Evolutionary conservation across 768 basidiomycete genomes (phyloP).

Genomic region (Termitomyces sp.): DNA sequence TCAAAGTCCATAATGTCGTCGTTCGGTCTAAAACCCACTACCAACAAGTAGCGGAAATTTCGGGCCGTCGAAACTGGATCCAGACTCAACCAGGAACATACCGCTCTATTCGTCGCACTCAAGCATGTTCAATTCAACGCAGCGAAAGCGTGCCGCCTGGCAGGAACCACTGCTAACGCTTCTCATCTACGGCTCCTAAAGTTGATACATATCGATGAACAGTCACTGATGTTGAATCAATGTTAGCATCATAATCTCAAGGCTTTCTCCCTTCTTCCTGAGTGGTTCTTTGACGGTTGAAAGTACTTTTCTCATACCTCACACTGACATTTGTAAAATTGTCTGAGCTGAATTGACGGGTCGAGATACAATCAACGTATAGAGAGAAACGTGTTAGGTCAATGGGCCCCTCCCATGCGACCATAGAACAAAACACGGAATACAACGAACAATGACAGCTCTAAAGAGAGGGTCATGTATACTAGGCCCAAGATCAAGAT

Average conservation of each 20-base stretch:
- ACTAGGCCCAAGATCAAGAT: neutral
- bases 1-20: too few species aligned
- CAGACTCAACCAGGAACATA: neutral
- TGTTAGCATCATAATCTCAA: neutral
- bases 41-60: too few species aligned
- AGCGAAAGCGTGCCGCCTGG: neutral
- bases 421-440: neutral
- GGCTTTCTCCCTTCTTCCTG: neutral
- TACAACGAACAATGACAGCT: neutral
- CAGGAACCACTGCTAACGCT: neutral
- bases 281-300: neutral
- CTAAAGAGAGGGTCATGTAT: neutral
- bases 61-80: too few species aligned
- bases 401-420: neutral
- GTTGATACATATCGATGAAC: neutral
- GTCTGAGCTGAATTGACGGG: neutral
- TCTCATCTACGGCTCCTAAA: neutral
- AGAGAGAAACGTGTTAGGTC: neutral
- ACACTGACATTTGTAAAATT: neutral
- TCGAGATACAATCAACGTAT: neutral
- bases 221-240: neutral
- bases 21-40: too few species aligned
- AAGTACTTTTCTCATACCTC: neutral
- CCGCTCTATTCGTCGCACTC: neutral
- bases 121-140: neutral